Evolutionary conservation across 2,329 filamentous ascomycete genomes (phyloP), one percentile per base, ranked within the genome.

Genomic region (Paraphoma chrysanthemicola): DNA sequence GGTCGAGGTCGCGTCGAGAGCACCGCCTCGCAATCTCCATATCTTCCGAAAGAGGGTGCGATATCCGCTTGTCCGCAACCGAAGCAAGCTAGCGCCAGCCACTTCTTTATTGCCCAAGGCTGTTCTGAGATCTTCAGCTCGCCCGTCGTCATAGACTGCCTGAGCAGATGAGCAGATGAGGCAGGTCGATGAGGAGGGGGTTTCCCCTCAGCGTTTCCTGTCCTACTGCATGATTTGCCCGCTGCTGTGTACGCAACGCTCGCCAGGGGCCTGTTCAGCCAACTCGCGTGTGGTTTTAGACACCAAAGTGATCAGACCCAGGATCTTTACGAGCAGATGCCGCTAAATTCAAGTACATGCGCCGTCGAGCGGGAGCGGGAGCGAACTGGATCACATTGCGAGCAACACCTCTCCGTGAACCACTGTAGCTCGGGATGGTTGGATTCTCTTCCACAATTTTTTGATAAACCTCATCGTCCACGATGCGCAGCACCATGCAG

Each of bases 291-390:
- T 55, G 54, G 57, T 17, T 10, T 44, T 12, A 2, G 30, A 45
- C 28, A 54, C 58, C 54, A 62, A 60, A 58, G 42, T 65, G 68
- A 72, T 71, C 69, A 48, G 69, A 68, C 59, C 68, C 63, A 68
- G 69, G 69, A 67, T 72, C 43, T 56, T 54, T 58, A 60, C 51
- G 54, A 63, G 44, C 44, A 62, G 60, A 53, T 67, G 62, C 60
- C 66, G 60, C 67, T 73, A 72, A 54, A 54, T 44, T 51, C 42
- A 56, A 64, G 57, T 52, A 57, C 54, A 54, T 60, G 57, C 66
- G 66, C 66, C 68, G 63, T 71, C 63, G 59, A 67, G 60, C 66
- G 69, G 71, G 69, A 68, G 61, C 71, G 68, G 69, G 69, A 67
- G 58, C 55, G 53, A 65, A 56, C 57, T 67, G 60, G 58, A 66